phyloP scores from a whole-genome alignment of 305 asterid genomes.

The Fraxinus latifolia region DNA sequence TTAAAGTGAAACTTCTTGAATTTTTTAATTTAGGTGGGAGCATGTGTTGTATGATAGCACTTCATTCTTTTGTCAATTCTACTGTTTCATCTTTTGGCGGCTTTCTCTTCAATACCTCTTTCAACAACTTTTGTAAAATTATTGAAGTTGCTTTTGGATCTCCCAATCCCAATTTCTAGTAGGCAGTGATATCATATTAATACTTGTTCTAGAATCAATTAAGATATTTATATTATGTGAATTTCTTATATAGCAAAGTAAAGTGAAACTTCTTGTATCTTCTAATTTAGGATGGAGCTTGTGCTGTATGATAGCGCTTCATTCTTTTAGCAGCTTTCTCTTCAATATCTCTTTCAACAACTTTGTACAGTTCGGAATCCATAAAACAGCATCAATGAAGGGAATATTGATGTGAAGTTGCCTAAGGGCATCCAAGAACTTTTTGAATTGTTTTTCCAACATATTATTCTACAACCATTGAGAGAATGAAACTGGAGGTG shows the following conservation, averaged over 20 bases:
- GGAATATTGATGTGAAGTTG: not conserved
- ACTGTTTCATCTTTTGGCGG: not conserved
- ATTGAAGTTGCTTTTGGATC: not conserved
- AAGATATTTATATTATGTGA: not conserved
- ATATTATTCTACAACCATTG: not conserved
- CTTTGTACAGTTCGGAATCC: not conserved
- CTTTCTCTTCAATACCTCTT: not conserved
- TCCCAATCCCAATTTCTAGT: not conserved
- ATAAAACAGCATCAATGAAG: not conserved
- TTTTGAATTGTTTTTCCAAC: not conserved
- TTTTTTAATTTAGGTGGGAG: not conserved
- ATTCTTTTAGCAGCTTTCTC: not conserved
- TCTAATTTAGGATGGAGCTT: not conserved
- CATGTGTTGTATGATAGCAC: not conserved
- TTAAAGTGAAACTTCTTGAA: not conserved
- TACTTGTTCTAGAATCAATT: not conserved
- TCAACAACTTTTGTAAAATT: no score
- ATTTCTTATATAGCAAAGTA: not conserved
- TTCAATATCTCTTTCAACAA: not conserved
- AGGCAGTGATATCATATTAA: not conserved
- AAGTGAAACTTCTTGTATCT: not conserved
- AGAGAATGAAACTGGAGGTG: not conserved
- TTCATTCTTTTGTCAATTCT: not conserved
- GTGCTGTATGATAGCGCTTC: not conserved
- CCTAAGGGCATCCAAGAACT: not conserved